phyloP scores from a whole-genome alignment of 2,329 filamentous ascomycete genomes.

The Metarhizium robertsii region DNA sequence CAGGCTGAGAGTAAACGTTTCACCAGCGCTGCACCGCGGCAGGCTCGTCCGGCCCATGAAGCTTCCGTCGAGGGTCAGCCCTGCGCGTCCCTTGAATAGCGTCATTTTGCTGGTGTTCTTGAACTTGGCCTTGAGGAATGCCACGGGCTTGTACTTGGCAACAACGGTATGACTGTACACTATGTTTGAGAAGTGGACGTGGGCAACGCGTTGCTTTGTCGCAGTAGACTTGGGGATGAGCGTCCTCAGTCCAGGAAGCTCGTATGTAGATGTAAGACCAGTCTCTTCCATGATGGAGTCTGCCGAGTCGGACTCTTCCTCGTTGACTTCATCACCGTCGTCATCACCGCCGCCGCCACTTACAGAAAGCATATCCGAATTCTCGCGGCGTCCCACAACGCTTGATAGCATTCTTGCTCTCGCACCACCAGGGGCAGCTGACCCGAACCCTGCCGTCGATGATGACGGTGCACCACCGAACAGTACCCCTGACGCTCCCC shows the following conservation, averaged over 20 bases:
- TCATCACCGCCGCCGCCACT: neutral
- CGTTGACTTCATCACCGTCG: neutral
- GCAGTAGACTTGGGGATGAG: conserved; percentile 36
- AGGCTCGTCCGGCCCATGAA: conserved; percentile 46
- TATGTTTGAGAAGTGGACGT: conserved; percentile 36
- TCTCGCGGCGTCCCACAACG: neutral
- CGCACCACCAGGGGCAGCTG: neutral
- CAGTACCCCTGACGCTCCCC: neutral
- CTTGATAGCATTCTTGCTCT: conserved; percentile 8
- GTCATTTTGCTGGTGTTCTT: conserved; percentile 42
- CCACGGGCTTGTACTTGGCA: conserved; percentile 45
- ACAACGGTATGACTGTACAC: conserved; percentile 44
- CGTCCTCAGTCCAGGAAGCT: conserved; percentile 43
- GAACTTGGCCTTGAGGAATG: conserved; percentile 45
- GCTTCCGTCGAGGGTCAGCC: conserved; percentile 47
- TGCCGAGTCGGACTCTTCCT: neutral
- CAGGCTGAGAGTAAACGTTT: conserved; percentile 39
- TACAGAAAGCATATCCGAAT: neutral
- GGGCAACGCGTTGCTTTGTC: conserved; percentile 45
- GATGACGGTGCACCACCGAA: neutral
- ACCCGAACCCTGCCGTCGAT: neutral
- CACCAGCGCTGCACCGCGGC: conserved; percentile 42
- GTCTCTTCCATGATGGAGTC: conserved; percentile 44
- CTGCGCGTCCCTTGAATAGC: conserved; percentile 39
- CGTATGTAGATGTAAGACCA: conserved; percentile 47